Evolutionary conservation across 257 asterid species (phyloP).

Genomic region (Solanum appendiculatum): DNA sequence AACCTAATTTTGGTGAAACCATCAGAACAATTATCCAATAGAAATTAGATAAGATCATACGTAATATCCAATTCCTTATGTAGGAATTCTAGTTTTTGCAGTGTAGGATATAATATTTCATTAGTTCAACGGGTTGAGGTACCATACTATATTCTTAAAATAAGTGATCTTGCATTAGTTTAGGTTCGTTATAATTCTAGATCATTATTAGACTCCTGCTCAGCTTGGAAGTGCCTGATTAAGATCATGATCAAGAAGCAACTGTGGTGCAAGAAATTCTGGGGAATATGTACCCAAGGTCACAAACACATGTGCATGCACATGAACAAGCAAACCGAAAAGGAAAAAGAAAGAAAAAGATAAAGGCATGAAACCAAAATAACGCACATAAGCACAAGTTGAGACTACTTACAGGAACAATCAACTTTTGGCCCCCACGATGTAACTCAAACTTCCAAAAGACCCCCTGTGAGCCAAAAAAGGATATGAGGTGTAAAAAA

Average conservation of each 20-base stretch:
- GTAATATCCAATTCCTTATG: neutral
- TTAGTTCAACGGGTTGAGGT: neutral
- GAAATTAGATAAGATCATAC: neutral
- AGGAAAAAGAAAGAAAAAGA: neutral
- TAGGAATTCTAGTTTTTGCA: neutral
- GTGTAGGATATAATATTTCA: neutral
- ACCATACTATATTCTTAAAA: neutral
- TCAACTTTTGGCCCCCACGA: slow-evolving; percentile 83
- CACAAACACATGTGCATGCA: neutral
- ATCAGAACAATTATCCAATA: neutral
- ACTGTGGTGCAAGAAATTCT: neutral
- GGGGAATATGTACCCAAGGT: neutral
- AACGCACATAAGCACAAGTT: slow-evolving; percentile 1
- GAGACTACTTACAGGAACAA: slow-evolving; percentile 77
- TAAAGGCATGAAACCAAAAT: neutral
- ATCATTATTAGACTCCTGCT: neutral
- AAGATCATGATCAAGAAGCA: neutral
- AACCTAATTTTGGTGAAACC: neutral
- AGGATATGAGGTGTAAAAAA: slow-evolving; percentile 1
- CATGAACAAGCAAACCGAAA: neutral
- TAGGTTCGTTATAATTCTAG: neutral
- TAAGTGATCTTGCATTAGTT: neutral
- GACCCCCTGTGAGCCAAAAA: slow-evolving; percentile 45
- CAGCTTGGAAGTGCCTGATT: neutral
- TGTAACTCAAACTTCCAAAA: slow-evolving; percentile 87